Conservation (phyloP, 345 rosid species). For the Eucalyptus rudis region DNA sequence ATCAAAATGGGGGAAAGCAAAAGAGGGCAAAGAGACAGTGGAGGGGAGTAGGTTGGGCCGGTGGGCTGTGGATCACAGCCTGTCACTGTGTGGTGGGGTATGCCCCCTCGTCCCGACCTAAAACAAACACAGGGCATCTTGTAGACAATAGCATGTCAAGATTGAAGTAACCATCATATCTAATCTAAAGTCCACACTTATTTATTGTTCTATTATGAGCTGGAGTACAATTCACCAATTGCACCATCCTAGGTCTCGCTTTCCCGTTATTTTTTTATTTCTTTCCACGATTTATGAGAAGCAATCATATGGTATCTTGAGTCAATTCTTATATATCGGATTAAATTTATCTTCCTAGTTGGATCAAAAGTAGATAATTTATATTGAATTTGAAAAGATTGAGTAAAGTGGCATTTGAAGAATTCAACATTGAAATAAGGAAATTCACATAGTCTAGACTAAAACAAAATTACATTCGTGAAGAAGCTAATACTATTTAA, state of each 20-base stretch:
- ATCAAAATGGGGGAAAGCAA: background rate
- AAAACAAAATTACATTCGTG: background rate
- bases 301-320: too few species aligned
- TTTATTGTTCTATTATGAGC: background rate
- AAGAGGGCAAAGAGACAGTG: background rate
- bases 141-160: background rate
- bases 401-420: background rate
- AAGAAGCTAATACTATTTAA: background rate
- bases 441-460: background rate
- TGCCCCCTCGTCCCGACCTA: background rate
- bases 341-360: background rate
- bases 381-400: background rate
- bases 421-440: background rate
- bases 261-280: background rate
- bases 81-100: background rate
- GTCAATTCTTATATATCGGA: background rate
- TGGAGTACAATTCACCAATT: background rate
- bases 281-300: background rate
- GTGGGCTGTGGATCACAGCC: background rate
- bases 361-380: background rate
- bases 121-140: background rate
- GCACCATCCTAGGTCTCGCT: background rate
- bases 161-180: background rate
- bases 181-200: background rate
- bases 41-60: background rate